Evolutionary conservation across 2,329 filamentous ascomycete genomes (phyloP), one percentile per base, ranked within the genome.

Genomic region (Sporothrix curviconia): DNA sequence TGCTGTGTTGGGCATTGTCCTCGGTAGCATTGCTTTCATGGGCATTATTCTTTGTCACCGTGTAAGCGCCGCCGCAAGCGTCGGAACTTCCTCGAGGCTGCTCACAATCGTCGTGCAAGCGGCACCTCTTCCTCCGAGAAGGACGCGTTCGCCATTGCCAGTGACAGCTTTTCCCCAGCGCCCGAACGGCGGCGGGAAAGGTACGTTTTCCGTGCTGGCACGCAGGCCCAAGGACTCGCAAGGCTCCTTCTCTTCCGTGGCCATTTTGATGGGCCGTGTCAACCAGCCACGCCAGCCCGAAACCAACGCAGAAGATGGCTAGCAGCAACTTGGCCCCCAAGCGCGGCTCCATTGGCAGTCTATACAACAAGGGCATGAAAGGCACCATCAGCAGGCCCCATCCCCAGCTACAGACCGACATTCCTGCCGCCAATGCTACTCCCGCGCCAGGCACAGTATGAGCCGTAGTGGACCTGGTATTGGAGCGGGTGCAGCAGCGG

Each of bases 1-100:
- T 71, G 63, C 83, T 7, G 86, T 96, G 28, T 78, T 96, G 34
- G 58, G 58, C 6, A 49, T 59, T 19, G 34, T 56, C 6, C 53
- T 59, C 7, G 55, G 55, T 22, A 44, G 36, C 30, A 28, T 52
- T 9, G 55, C 36, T 7, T 25, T 17, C 22, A 17, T 28, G 1
- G 92, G 89, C 34, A 89, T 89, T 52, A 89, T 89, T 7, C 74
- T 95, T n/a, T n/a, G 77, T 88, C 25, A 69, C 89, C 1, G 68
- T 90, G n/a, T 78, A 96, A 19, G 66, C 79, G 78, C 59, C 78
- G 80, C 30, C 58, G 57, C 64, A 83, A 81, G 68, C 78, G 79
- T 64, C 80, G 76, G 56, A 72, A 75, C 52, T 77, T 78, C 55
- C 67, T 71, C 39, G 78, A 81, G 59, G 72, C 71, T 15, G 76